Base-by-base conservation (phyloP, 2,329 filamentous ascomycete species). In the Calonectria hongkongensis region DNA sequence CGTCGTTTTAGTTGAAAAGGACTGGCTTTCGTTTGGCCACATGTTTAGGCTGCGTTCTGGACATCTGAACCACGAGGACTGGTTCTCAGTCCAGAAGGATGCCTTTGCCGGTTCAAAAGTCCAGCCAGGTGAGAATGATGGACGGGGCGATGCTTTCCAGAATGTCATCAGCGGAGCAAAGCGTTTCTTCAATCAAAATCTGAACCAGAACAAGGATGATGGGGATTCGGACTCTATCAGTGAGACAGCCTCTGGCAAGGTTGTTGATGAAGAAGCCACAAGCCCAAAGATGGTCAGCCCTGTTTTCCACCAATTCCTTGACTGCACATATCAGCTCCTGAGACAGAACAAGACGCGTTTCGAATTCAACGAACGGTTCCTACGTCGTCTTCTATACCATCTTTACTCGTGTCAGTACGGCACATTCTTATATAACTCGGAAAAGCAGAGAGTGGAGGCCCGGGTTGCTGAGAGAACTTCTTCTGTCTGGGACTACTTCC, bases 1-100 rank as follows among this genome's bases (percentile, higher is more conserved):
- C 83, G 96, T 98, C 78, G 92, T 98, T 2, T 87, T 99, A 8
- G 90, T 99, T 2, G 97, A 99, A 84, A 99, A 99, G 83, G 97
- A 99, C 81, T 99, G 97, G 95, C 86, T 99, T 15, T 97, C 96
- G 0, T 99, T 98, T 85, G 97, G 97, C 2, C 96, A 99, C 84
- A 98, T 98, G 93, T 99, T 99, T 85, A 92, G 95, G 68, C 92
- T 98, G 79, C 92, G 97, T n/a, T 94, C 94, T 16, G 97, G 97
- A 3, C 94, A 94, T 78, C 86, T 98, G 68, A 95, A 92, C 80
- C 94, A 94, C 76, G 96, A 98, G 76, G 98, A 97, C 80, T 98
- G 96, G 95, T 99, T 99, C 81, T 89, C 91, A 21, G 91, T 95
- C 30, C 95, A 98, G 82, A 96, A 94, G 78, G 96, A 98, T 83